Evolutionary conservation across 768 basidiomycete genomes (phyloP).

Genomic region (Pleurotus pulmonarius): DNA sequence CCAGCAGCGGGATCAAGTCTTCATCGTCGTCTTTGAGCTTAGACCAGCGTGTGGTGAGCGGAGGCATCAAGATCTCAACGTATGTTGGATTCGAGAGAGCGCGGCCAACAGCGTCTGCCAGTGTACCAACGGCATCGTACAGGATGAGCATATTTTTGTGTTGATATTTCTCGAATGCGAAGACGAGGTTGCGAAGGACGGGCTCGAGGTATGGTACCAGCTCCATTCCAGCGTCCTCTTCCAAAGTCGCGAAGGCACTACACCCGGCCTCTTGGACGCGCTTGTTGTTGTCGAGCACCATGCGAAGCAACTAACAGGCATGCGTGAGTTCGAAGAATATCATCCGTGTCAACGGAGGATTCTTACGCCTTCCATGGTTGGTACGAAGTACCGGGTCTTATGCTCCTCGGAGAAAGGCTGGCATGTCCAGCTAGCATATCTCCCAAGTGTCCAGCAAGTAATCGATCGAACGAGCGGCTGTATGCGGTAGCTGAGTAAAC

Average conservation of each 20-base stretch:
- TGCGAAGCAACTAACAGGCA: constrained; percentile 77
- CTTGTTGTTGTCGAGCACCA: constrained; percentile 98
- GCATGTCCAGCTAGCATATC: constrained; percentile 98
- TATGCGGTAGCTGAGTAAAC: constrained; percentile 11
- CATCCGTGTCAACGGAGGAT: no score
- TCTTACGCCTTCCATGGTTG: constrained; percentile 93
- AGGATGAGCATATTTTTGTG: constrained; percentile 99
- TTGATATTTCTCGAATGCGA: constrained; percentile 97
- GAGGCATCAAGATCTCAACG: constrained; percentile 96
- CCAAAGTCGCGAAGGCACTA: constrained; percentile 96
- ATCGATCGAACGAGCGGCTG: constrained; percentile 97
- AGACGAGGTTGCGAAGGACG: constrained; percentile 89
- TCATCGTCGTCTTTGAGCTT: constrained; percentile 88
- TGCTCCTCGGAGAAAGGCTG: constrained; percentile 81
- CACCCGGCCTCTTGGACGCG: constrained; percentile 99
- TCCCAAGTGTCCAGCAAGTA: constrained; percentile 98
- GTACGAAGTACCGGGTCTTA: constrained; percentile 87
- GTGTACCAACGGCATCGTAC: constrained; percentile 97
- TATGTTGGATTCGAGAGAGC: constrained; percentile 82
- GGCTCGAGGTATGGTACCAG: constrained; percentile 94
- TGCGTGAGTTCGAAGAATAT: no score
- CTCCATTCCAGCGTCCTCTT: constrained; percentile 91
- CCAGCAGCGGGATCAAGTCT: constrained; percentile 90
- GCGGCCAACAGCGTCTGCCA: constrained; percentile 93
- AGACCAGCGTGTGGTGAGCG: constrained; percentile 86